Percentiles rank a stretch among this genome's conserved stretches.
These are phyloP conservation scores for Claviceps paspali DNA, from an alignment of 2,329 filamentous ascomycete genomes.

Conservation along the genomic window DNA sequence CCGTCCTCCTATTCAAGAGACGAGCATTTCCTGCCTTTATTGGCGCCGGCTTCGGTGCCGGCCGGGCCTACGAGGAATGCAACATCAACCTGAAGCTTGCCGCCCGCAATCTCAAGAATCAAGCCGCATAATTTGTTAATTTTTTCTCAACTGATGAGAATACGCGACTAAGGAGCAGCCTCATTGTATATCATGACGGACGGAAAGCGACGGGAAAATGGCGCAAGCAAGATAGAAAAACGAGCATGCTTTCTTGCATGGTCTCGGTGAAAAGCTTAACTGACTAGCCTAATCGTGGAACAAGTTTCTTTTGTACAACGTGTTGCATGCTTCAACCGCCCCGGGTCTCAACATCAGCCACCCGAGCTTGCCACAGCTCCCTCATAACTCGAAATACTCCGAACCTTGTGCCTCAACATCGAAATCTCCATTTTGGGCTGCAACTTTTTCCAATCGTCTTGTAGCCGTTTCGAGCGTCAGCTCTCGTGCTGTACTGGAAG, in stretches of 20 bases:
- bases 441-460: slow-evolving; percentile 6
- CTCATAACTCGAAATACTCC: slow-evolving; percentile 1
- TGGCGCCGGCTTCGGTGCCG: slow-evolving; percentile 86
- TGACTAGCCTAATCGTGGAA: slow-evolving; percentile 1
- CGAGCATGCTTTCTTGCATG: slow-evolving; percentile 1
- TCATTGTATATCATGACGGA: slow-evolving; percentile 14
- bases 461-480: slow-evolving; percentile 7
- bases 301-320: slow-evolving; percentile 1
- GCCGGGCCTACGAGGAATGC: slow-evolving; percentile 95
- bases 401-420: slow-evolving; percentile 9
- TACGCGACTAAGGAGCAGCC: slow-evolving; percentile 3
- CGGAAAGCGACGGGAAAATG: slow-evolving; percentile 8
- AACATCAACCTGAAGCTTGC: slow-evolving; percentile 61
- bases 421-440: slow-evolving; percentile 3
- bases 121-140: slow-evolving; percentile 20
- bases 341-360: not conserved
- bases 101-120: slow-evolving; percentile 40
- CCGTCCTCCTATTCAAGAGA: slow-evolving; percentile 93
- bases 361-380: not conserved
- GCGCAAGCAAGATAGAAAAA: slow-evolving; percentile 8
- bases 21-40: slow-evolving; percentile 95
- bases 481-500: slow-evolving; percentile 11
- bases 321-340: not conserved
- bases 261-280: not conserved
- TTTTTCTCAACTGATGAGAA: not conserved